phyloP scores from a whole-genome alignment of 352 stramenopile genomes.

The Pythium guiyangense region DNA sequence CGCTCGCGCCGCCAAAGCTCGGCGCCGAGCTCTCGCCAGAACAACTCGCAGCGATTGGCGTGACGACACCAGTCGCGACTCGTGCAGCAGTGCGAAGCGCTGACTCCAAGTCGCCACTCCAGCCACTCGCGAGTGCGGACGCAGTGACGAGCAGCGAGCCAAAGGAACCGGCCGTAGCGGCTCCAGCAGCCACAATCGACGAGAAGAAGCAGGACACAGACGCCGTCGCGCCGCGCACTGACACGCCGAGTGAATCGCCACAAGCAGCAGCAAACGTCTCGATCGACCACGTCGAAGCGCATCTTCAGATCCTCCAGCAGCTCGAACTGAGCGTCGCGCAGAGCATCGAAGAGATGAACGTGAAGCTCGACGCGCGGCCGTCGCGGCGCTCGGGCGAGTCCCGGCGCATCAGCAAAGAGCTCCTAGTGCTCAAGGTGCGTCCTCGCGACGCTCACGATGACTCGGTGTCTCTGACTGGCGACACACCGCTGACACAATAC shows the following conservation, averaged over 20 bases:
- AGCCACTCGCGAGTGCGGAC: no score
- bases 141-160: no score
- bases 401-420: conserved; percentile 30
- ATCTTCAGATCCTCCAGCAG: conserved; percentile 71
- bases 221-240: background rate
- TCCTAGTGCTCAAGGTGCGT: conserved; percentile 28
- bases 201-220: background rate
- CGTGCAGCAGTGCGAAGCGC: no score
- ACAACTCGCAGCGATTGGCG: conserved; percentile 13
- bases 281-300: conserved; percentile 73
- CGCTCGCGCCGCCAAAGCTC: background rate
- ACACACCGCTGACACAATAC: background rate
- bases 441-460: no score
- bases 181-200: background rate
- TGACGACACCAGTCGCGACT: no score
- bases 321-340: conserved; percentile 62
- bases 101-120: no score
- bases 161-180: background rate
- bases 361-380: conserved; percentile 20
- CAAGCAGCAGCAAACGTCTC: conserved; percentile 35
- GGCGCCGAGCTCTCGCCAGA: conserved; percentile 10
- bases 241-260: background rate
- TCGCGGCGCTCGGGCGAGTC: conserved; percentile 21
- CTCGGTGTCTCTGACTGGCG: no score
- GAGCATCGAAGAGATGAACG: conserved; percentile 50